A percentile compares a stretch with the other conserved stretches of the same genome.
phyloP scores from a whole-genome alignment of 768 basidiomycete species.

The Cantharellus anzutake region DNA sequence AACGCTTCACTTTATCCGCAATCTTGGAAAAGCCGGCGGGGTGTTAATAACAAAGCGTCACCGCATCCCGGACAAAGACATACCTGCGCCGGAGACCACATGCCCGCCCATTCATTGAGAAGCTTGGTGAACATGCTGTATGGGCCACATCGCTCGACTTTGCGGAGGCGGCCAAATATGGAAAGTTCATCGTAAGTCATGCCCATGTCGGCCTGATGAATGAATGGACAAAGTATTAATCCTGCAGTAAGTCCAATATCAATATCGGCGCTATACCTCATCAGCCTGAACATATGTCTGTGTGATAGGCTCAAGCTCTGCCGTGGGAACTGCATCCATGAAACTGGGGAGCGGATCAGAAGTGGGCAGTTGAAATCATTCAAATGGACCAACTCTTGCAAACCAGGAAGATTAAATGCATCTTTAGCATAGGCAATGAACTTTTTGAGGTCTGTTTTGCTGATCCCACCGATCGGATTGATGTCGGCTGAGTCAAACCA shows the following conservation, averaged over 20 bases:
- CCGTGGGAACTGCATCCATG: constrained; percentile 79
- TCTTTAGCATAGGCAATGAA: constrained; percentile 75
- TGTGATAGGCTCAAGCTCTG: constrained; percentile 90
- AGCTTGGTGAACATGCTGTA: constrained; percentile 96
- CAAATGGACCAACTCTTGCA: constrained; percentile 37
- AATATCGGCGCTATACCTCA: constrained; percentile 35
- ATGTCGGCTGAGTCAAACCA: constrained; percentile 54
- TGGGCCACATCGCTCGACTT: constrained; percentile 93
- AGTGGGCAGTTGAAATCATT: not conserved
- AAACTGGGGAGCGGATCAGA: constrained; percentile 34
- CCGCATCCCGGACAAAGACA: constrained; percentile 5
- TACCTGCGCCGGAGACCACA: constrained; percentile 69
- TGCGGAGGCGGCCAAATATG: constrained; percentile 79
- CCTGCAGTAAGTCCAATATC: not conserved
- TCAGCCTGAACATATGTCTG: constrained; percentile 90
- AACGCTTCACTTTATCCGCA: constrained; percentile 90
- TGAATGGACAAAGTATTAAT: not conserved
- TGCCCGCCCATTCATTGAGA: constrained; percentile 79
- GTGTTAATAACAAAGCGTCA: not conserved
- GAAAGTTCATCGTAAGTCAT: constrained; percentile 98
- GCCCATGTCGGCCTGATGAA: constrained; percentile 76
- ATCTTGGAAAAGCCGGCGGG: constrained; percentile 32
- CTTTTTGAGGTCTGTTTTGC: constrained; percentile 90
- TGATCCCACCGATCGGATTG: constrained; percentile 96
- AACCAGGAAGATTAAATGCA: constrained; percentile 69